Conservation (phyloP, 2,329 filamentous ascomycete genomes). For the Thyridium curvatum region DNA sequence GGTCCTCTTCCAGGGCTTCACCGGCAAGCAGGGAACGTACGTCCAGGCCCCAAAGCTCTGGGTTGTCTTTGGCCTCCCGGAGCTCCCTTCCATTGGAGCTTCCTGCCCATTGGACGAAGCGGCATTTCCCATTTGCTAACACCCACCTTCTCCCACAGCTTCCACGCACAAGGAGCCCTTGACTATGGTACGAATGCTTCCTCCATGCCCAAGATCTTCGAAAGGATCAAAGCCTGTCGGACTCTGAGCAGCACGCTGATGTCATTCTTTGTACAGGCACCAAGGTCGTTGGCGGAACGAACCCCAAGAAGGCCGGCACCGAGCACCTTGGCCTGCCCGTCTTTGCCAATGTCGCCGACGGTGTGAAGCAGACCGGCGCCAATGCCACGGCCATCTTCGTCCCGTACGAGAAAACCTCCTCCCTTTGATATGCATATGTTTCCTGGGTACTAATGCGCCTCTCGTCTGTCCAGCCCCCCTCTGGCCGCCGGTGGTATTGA, state of each 20-base stretch:
- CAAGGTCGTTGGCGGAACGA: slow-evolving; percentile 95
- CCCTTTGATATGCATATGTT: slow-evolving; percentile 35
- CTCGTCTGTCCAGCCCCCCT: slow-evolving; percentile 57
- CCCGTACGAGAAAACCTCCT: slow-evolving; percentile 64
- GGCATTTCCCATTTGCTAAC: slow-evolving; percentile 4
- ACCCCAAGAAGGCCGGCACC: slow-evolving; percentile 95
- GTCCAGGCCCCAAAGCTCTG: slow-evolving; percentile 29
- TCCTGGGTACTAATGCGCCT: slow-evolving; percentile 16
- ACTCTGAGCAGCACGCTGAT: not conserved
- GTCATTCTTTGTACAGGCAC: slow-evolving; percentile 55
- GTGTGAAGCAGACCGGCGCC: slow-evolving; percentile 83
- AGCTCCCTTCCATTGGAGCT: slow-evolving; percentile 3
- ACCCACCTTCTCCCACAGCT: slow-evolving; percentile 47
- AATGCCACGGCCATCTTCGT: slow-evolving; percentile 94
- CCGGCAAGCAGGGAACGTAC: slow-evolving; percentile 91
- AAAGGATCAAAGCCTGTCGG: slow-evolving; percentile 4
- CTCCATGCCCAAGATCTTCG: not conserved
- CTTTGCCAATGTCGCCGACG: slow-evolving; percentile 83
- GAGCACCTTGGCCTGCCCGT: slow-evolving; percentile 88
- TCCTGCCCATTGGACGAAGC: not conserved
- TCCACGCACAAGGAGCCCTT: slow-evolving; percentile 96
- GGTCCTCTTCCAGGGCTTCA: slow-evolving; percentile 96
- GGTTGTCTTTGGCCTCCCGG: slow-evolving; percentile 1
- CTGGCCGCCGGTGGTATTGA: slow-evolving; percentile 92
- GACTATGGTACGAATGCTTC: slow-evolving; percentile 71